A percentile compares a stretch with the other conserved stretches of the same genome.
These are phyloP conservation scores for Fusarium setosum DNA, from an alignment of 2,329 filamentous ascomycete species.

Conservation along the genomic window DNA sequence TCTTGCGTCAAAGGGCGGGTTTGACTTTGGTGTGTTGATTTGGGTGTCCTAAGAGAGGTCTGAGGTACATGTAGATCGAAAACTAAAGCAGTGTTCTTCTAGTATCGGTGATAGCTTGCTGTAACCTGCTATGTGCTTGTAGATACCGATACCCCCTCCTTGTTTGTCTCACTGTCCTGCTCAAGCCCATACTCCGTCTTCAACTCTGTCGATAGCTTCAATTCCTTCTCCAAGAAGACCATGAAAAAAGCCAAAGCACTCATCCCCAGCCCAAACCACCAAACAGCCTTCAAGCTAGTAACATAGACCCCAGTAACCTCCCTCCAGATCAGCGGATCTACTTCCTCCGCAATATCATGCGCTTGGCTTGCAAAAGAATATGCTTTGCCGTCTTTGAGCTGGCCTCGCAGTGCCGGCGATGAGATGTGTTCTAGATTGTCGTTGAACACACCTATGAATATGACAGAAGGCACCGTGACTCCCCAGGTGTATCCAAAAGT, in stretches of 20 bases:
- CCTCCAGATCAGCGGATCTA: background rate
- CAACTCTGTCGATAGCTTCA: background rate
- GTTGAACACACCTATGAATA: conserved; percentile 46
- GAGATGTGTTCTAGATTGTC: background rate
- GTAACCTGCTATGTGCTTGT: too few relatives aligned
- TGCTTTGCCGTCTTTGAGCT: background rate
- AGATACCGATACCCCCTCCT: too few relatives aligned
- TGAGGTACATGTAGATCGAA: too few relatives aligned
- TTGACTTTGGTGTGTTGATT: conserved; percentile 3
- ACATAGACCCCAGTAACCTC: background rate
- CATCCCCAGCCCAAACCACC: background rate
- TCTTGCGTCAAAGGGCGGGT: background rate
- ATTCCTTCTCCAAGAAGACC: background rate
- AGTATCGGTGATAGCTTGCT: too few relatives aligned
- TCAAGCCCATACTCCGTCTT: background rate
- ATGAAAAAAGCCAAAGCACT: background rate
- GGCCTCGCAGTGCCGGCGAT: background rate
- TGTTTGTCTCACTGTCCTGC: background rate
- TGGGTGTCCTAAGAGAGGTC: background rate
- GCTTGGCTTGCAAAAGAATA: background rate
- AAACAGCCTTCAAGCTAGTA: background rate
- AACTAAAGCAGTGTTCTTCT: too few relatives aligned
- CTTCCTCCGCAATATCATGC: background rate
- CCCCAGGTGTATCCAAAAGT: conserved; percentile 61
- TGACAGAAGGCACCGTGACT: conserved; percentile 54